These are phyloP conservation scores for Dictyostelium citrinum DNA, from an alignment of 78 protist genomes.

Conservation along the genomic window DNA sequence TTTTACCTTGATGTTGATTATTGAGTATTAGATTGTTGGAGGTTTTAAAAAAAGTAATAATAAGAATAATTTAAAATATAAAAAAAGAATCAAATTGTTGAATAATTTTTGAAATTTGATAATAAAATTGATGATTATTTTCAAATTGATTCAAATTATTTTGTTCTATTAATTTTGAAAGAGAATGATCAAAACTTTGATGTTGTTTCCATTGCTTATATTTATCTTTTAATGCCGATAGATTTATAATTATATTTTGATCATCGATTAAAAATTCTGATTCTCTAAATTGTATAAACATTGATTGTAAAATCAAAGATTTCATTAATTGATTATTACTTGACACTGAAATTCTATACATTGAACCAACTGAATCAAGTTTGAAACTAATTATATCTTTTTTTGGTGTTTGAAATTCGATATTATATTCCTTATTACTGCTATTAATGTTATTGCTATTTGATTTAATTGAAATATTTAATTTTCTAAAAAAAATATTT, in stretches of 20 bases:
- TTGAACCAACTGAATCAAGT: not conserved
- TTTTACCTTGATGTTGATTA: no score
- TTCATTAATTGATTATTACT: not conserved
- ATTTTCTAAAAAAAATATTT: not conserved
- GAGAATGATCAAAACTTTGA: not conserved
- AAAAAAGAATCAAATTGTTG: not conserved
- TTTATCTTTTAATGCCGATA: not conserved
- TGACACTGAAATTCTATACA: not conserved
- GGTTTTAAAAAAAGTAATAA: no score
- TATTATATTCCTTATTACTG: not conserved
- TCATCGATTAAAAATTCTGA: not conserved
- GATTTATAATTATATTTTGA: not conserved
- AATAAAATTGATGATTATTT: not conserved
- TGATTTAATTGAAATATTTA: not conserved
- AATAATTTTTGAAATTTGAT: not conserved
- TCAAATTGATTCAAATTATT: not conserved
- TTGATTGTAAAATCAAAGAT: not conserved
- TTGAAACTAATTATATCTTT: not conserved
- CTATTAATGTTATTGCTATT: not conserved
- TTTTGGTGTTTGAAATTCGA: not conserved
- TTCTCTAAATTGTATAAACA: not conserved
- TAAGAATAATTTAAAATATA: not conserved
- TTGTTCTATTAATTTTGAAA: not conserved
- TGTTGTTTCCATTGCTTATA: not conserved
- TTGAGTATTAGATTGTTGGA: no score